Evolutionary conservation across 2,329 filamentous ascomycete genomes (phyloP).

Genomic region (Onygenales sp.): DNA sequence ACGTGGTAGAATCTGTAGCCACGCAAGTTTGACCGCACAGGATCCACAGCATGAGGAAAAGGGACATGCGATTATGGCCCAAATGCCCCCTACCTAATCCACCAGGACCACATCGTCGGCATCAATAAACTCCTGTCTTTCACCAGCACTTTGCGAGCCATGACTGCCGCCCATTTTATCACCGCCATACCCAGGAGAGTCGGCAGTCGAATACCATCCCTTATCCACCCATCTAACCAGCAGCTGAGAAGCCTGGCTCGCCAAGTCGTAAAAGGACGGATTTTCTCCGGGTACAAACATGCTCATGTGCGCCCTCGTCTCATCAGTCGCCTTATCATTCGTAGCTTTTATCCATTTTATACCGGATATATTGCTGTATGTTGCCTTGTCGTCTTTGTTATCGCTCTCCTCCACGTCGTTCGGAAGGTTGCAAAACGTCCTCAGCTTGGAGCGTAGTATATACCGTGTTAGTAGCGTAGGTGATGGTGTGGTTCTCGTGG

Average conservation of each 20-base stretch:
- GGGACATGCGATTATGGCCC: too few relatives aligned
- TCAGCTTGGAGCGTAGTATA: conserved; percentile 44
- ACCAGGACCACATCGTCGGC: conserved; percentile 27
- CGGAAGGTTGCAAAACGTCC: conserved; percentile 85
- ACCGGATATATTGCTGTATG: conserved; percentile 23
- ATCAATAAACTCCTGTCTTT: conserved; percentile 22
- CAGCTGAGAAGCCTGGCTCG: conserved; percentile 27
- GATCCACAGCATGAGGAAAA: too few relatives aligned
- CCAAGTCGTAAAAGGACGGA: conserved; percentile 33
- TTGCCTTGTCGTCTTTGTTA: conserved; percentile 18
- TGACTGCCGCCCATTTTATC: conserved; percentile 8
- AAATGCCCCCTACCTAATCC: conserved; percentile 12
- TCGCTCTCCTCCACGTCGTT: conserved; percentile 34
- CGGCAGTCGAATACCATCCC: conserved; percentile 28
- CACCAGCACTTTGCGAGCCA: not conserved
- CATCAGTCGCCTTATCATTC: conserved; percentile 71
- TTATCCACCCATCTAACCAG: conserved; percentile 31
- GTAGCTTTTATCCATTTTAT: conserved; percentile 59
- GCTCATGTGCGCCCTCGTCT: conserved; percentile 65
- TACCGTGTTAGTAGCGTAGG: conserved; percentile 23
- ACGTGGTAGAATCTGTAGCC: too few relatives aligned
- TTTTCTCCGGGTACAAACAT: conserved; percentile 39
- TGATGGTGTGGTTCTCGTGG: conserved; percentile 17
- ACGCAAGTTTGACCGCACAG: too few relatives aligned
- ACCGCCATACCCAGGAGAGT: conserved; percentile 13